Percentiles rank a stretch among this genome's conserved stretches.
Conservation (phyloP, 495 filamentous ascomycete genomes). For the Trichocladium uniseriatum region DNA sequence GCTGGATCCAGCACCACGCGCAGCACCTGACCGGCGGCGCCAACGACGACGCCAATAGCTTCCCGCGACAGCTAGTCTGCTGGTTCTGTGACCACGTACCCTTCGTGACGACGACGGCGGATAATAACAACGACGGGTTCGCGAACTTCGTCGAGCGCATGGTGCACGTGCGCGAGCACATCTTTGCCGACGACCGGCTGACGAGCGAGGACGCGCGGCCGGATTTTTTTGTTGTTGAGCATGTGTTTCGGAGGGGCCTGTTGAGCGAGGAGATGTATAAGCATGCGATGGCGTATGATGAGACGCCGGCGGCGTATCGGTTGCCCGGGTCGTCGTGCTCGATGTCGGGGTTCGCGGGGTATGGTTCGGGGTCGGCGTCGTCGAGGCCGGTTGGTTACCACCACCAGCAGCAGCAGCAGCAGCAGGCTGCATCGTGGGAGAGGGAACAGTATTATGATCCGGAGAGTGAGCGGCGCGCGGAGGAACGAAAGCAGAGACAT, state of each 20-base stretch:
- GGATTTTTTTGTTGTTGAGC: slow-evolving; percentile 31
- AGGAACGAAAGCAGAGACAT: no score
- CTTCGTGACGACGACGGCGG: slow-evolving; percentile 11
- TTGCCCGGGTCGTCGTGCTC: slow-evolving; percentile 4
- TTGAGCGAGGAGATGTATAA: slow-evolving; percentile 14
- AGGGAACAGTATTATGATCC: background rate
- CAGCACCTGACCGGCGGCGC: slow-evolving; percentile 25
- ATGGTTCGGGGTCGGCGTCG: no score
- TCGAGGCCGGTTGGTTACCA: no score
- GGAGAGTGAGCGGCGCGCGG: background rate
- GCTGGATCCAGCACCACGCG: slow-evolving; percentile 38
- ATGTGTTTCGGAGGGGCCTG: slow-evolving; percentile 18
- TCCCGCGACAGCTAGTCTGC: slow-evolving; percentile 34
- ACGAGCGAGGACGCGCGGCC: slow-evolving; percentile 25
- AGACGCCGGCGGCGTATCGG: slow-evolving; percentile 11
- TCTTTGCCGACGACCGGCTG: slow-evolving; percentile 15
- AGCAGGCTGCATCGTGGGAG: no score
- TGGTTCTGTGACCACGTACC: slow-evolving; percentile 37
- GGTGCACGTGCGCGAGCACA: slow-evolving; percentile 36
- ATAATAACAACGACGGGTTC: slow-evolving; percentile 3
- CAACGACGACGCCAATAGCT: no score
- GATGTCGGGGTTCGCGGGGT: no score
- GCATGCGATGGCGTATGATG: slow-evolving; percentile 11
- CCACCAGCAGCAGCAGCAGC: no score
- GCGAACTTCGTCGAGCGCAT: slow-evolving; percentile 32